Evolutionary conservation across 1,139 yeast species (phyloP).

Genomic region (Candida tetrigidarum): DNA sequence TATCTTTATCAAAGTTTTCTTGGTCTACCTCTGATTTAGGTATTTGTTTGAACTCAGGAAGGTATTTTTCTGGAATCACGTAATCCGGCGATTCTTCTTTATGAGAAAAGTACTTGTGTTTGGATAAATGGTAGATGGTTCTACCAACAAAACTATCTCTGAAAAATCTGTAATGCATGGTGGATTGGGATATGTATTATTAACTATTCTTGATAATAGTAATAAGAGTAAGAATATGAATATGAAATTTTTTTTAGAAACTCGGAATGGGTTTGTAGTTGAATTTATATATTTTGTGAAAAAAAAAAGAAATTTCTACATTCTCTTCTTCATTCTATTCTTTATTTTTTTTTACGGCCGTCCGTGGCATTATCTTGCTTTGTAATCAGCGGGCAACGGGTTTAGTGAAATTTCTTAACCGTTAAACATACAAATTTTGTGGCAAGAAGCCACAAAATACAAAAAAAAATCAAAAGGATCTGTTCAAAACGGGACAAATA

Average conservation of each 20-base stretch:
- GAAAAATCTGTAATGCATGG: conserved; percentile 19
- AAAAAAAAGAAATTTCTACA: no score
- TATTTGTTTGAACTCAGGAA: conserved; percentile 11
- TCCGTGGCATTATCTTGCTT: no score
- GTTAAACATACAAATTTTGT: no score
- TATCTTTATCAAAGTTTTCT: conserved; percentile 6
- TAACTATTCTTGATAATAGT: not conserved
- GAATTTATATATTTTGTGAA: no score
- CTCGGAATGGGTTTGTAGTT: no score
- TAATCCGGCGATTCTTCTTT: conserved; percentile 34
- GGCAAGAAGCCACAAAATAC: no score
- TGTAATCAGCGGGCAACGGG: no score
- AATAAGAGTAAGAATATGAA: not conserved
- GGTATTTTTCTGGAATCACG: conserved; percentile 36
- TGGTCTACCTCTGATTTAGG: conserved; percentile 4
- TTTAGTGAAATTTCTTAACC: no score
- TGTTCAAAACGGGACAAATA: no score
- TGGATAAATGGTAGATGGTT: conserved; percentile 29
- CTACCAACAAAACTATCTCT: conserved; percentile 37
- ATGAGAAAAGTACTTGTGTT: conserved; percentile 28
- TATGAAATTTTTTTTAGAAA: not conserved
- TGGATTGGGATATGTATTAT: not conserved
- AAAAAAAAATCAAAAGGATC: no score
- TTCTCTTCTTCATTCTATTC: no score
- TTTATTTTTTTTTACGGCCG: no score